phyloP scores from a whole-genome alignment of 768 basidiomycete species.

The Mycena capillaripes region DNA sequence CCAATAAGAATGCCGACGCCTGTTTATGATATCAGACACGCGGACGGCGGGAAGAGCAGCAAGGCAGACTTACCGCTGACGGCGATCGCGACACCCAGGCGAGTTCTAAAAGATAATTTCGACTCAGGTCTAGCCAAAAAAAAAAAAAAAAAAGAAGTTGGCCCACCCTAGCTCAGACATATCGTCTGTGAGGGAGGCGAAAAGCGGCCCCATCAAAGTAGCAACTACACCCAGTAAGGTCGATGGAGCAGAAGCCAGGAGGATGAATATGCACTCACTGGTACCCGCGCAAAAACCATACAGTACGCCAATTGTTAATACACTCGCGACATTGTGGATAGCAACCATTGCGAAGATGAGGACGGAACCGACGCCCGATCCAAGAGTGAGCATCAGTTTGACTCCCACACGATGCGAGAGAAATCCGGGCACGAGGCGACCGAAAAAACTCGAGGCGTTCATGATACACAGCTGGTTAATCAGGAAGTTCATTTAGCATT shows the following conservation, averaged over 20 bases:
- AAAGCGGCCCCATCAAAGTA: slow-evolving; percentile 27
- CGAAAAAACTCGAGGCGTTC: slow-evolving; percentile 51
- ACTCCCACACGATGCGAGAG: slow-evolving; percentile 46
- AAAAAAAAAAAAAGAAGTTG: slow-evolving; percentile 1
- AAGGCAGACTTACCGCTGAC: neutral
- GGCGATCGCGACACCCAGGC: slow-evolving; percentile 25
- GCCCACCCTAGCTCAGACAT: slow-evolving; percentile 28
- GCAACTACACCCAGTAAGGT: slow-evolving; percentile 15
- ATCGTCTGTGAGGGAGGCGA: slow-evolving; percentile 28
- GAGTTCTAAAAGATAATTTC: slow-evolving; percentile 6
- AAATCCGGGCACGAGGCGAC: slow-evolving; percentile 52
- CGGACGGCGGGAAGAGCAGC: neutral
- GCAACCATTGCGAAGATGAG: slow-evolving; percentile 55
- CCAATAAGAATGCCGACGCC: slow-evolving; percentile 23
- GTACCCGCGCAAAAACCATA: slow-evolving; percentile 59
- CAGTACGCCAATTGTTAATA: slow-evolving; percentile 50
- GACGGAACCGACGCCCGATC: slow-evolving; percentile 41
- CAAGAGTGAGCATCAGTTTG: slow-evolving; percentile 47
- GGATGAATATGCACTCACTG: slow-evolving; percentile 45
- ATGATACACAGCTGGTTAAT: slow-evolving; percentile 52
- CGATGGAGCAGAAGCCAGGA: neutral
- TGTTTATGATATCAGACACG: neutral
- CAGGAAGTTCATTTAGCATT: slow-evolving; percentile 33
- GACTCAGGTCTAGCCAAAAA: slow-evolving; percentile 7
- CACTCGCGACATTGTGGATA: slow-evolving; percentile 41